Percentiles rank a stretch among this genome's conserved stretches.
phyloP scores from a whole-genome alignment of 164 flowering plant species.

The Liquidambar formosana region DNA sequence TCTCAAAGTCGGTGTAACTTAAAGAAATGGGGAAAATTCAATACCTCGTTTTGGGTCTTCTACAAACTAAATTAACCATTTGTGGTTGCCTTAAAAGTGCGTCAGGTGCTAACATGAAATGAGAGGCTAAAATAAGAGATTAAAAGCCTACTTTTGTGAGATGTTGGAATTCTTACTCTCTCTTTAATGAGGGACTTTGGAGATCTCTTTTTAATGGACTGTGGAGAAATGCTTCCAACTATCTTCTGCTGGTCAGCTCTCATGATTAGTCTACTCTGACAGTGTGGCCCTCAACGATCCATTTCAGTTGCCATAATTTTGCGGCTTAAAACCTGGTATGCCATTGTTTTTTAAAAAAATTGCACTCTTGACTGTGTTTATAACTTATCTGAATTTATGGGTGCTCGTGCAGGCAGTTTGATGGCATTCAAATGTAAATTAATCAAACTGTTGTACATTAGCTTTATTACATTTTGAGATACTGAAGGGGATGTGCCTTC shows the following conservation, averaged over 20 bases:
- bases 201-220: too few species aligned
- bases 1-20: slow-evolving; percentile 14
- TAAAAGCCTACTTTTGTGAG: neutral
- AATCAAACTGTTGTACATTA: neutral
- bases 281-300: neutral
- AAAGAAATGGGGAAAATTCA: slow-evolving; percentile 5
- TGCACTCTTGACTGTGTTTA: neutral
- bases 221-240: neutral
- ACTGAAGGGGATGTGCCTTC: neutral
- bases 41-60: neutral
- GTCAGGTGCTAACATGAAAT: neutral
- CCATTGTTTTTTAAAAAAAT: neutral
- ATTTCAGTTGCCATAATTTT: neutral
- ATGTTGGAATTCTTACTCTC: neutral
- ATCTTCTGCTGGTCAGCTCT: neutral
- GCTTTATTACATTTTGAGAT: neutral
- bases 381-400: neutral
- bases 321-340: neutral
- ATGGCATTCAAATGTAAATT: neutral
- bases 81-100: too few species aligned
- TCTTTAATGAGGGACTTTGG: neutral
- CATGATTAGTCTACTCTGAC: neutral
- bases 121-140: neutral
- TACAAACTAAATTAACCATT: neutral
- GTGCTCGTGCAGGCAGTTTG: neutral